Evolutionary conservation across 1,284 basidiomycete species (phyloP).

Genomic region (Tausonia pullulans): DNA sequence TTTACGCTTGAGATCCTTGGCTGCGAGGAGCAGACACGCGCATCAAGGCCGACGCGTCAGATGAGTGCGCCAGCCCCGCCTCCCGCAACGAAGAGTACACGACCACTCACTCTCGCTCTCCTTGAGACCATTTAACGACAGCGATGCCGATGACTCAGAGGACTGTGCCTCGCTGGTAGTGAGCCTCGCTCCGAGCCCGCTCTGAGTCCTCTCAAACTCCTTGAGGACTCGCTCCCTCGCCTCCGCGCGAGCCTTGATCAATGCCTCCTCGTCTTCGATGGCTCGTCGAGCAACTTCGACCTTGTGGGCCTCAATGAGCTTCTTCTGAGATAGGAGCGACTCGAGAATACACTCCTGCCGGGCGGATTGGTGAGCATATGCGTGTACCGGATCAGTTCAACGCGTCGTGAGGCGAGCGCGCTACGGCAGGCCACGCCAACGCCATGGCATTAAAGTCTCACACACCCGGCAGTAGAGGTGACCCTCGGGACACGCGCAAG

Average conservation of each 20-base stretch:
- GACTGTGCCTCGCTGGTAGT: too few species aligned
- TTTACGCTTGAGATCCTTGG: constrained; percentile 49
- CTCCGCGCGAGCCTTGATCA: constrained; percentile 48
- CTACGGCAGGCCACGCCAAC: not conserved
- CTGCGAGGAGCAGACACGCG: too few species aligned
- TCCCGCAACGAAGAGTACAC: constrained; percentile 1
- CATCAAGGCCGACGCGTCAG: constrained; percentile 3
- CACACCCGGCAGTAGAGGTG: constrained; percentile 84
- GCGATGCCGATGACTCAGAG: too few species aligned
- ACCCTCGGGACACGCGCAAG: constrained; percentile 67
- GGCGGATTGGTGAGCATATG: not conserved
- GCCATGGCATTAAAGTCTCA: constrained; percentile 33
- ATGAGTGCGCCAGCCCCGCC: constrained; percentile 17
- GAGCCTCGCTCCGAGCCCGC: constrained; percentile 42
- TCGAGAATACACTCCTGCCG: constrained; percentile 24
- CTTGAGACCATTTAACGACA: too few species aligned
- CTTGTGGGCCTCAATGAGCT: constrained; percentile 75
- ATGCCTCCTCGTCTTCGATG: constrained; percentile 63
- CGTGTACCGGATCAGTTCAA: constrained; percentile 2
- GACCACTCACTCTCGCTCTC: too few species aligned
- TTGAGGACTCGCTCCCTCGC: constrained; percentile 70
- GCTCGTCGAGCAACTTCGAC: constrained; percentile 58
- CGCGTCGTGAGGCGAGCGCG: not conserved
- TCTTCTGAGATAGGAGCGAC: constrained; percentile 61
- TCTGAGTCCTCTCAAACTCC: constrained; percentile 75